These are phyloP conservation scores for Epipyxis sp. DNA, from an alignment of 108 stramenopile genomes.

Conservation along the genomic window DNA sequence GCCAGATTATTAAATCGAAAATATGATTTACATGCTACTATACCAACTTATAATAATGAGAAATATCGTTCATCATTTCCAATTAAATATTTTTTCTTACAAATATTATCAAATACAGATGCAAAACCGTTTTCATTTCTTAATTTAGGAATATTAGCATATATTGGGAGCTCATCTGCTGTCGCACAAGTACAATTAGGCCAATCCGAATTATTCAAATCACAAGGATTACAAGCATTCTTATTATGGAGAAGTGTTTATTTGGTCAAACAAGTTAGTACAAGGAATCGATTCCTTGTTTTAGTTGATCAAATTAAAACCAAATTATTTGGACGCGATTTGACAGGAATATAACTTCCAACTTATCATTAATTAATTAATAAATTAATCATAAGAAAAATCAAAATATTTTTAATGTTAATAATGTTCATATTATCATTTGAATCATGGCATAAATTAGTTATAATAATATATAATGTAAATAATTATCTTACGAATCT, in stretches of 20 bases:
- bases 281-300: slow-evolving; percentile 78
- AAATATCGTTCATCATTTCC: neutral
- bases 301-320: slow-evolving; percentile 79
- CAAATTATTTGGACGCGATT: slow-evolving; percentile 74
- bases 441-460: too few species aligned
- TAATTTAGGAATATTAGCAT: slow-evolving; percentile 87
- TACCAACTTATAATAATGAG: slow-evolving; percentile 33
- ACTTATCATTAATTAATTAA: too few species aligned
- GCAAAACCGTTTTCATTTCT: slow-evolving; percentile 89
- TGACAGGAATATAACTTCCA: too few species aligned
- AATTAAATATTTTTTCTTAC: too few species aligned
- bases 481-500: too few species aligned
- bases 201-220: slow-evolving; percentile 16
- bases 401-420: too few species aligned
- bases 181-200: slow-evolving; percentile 49
- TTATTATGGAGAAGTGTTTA: slow-evolving; percentile 68
- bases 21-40: slow-evolving; percentile 64
- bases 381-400: too few species aligned
- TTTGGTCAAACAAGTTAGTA: slow-evolving; percentile 74
- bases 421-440: too few species aligned
- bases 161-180: slow-evolving; percentile 76
- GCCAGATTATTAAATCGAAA: slow-evolving; percentile 69
- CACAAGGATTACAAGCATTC: slow-evolving; percentile 45
- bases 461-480: too few species aligned
- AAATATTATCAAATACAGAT: too few species aligned